Evolutionary conservation across 2,329 filamentous ascomycete genomes (phyloP), one percentile per base, ranked within the genome.

Genomic region (Aspergillus neoniger): DNA sequence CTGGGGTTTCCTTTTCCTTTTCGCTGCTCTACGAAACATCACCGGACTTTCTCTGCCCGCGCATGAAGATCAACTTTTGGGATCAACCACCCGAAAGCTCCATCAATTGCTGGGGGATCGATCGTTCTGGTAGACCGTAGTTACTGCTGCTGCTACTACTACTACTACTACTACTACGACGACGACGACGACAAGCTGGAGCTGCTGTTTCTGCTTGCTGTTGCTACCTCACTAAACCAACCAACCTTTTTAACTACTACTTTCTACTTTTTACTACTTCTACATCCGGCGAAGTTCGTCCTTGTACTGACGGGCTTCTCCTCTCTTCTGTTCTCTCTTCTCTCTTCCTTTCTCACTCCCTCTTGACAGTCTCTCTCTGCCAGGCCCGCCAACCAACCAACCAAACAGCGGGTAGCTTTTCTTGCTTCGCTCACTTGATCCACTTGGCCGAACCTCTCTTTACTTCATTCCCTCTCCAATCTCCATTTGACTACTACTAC

Each of bases 371-470:
- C 25, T 36, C 32, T 14, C 32, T 36, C 32, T 36, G 32, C 32
- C 32, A 36, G 32, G n/a, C 23, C 50, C 36, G 30, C 28, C 50
- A 32, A 32, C 51, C 32, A 39, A 23, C 52, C 52, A 55, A 55
- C 52, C 52, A 55, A 36, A 55, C 38, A 17, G 52, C 52, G 38
- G 32, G 52, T 39, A 30, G 52, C 28, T 44, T 49, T 44, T 28
- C 44, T 49, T 54, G 55, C 53, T 55, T 59, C 48, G 50, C 57
- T 59, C 50, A 55, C 55, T 58, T 48, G 58, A 58, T 63, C 61
- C 61, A 65, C 63, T 63, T 60, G 62, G 59, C 62, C 62, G 56
- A 63, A 63, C 65, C 64, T 61, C 62, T 57, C 60, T 64, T 60
- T 55, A 57, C 51, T 56, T 58, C 56, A 39, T 41, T 41, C 58